Evolutionary conservation across 2,329 filamentous ascomycete species (phyloP).

Genomic region (Cyanodermella asteris): DNA sequence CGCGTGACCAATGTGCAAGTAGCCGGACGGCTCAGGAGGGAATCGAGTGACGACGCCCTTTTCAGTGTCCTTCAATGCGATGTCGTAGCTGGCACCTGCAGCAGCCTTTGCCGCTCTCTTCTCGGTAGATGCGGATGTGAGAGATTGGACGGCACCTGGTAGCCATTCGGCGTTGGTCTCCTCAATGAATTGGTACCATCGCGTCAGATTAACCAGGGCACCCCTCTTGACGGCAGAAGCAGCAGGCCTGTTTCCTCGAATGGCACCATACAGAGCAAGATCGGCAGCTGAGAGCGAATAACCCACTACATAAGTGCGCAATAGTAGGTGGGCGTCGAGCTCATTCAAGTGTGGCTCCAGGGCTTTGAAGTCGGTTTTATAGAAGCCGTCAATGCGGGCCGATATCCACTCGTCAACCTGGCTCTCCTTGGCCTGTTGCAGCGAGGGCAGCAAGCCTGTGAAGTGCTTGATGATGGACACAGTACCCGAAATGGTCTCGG

Average conservation of each 20-base stretch:
- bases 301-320: constrained; percentile 69
- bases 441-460: neutral
- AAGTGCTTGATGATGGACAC: constrained; percentile 1
- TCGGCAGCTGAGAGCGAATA: constrained; percentile 60
- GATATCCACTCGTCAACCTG: constrained; percentile 32
- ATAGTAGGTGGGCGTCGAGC: constrained; percentile 68
- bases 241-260: constrained; percentile 69
- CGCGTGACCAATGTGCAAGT: constrained; percentile 86
- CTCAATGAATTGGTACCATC: constrained; percentile 80
- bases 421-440: constrained; percentile 7
- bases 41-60: constrained; percentile 84
- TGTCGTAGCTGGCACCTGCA: constrained; percentile 71
- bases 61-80: constrained; percentile 63
- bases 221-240: constrained; percentile 62
- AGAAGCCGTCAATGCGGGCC: constrained; percentile 28
- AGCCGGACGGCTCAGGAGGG: constrained; percentile 83
- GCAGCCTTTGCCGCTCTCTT: constrained; percentile 49
- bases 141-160: constrained; percentile 43
- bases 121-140: constrained; percentile 45
- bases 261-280: constrained; percentile 59
- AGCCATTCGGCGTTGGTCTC: constrained; percentile 61
- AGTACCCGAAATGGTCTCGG: constrained; percentile 3
- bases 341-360: constrained; percentile 53
- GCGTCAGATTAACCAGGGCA: constrained; percentile 49
- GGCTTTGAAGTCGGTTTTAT: constrained; percentile 54